Evolutionary conservation across 805 yeast species (phyloP).

Genomic region (Ogataea angusta): DNA sequence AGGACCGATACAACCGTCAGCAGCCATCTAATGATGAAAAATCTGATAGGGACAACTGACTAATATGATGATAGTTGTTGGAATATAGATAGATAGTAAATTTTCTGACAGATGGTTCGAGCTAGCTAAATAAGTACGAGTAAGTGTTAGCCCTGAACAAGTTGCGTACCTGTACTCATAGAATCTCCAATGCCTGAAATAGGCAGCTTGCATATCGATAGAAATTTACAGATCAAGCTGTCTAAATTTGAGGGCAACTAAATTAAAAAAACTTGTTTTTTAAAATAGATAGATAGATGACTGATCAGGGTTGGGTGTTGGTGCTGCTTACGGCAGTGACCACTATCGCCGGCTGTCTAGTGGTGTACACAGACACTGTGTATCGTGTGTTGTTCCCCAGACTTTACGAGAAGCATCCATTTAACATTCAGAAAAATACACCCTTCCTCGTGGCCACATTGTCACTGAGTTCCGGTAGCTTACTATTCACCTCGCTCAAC

Average conservation of each 20-base stretch:
- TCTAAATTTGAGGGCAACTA: background rate
- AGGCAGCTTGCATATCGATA: background rate
- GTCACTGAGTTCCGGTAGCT: slow-evolving; percentile 77
- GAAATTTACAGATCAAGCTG: background rate
- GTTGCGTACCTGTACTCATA: background rate
- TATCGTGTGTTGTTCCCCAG: slow-evolving; percentile 44
- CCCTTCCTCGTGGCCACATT: slow-evolving; percentile 70
- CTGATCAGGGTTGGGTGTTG: slow-evolving; percentile 59
- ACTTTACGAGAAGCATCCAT: slow-evolving; percentile 39
- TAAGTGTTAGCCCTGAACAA: background rate
- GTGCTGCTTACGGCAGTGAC: slow-evolving; percentile 64
- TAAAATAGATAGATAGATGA: slow-evolving; percentile 16
- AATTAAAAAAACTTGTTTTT: background rate
- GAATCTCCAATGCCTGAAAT: background rate
- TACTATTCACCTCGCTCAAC: slow-evolving; percentile 73
- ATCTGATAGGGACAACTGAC: slow-evolving; percentile 14
- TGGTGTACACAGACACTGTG: slow-evolving; percentile 59
- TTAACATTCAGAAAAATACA: slow-evolving; percentile 57
- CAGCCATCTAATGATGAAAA: slow-evolving; percentile 11
- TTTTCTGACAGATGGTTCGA: slow-evolving; percentile 7
- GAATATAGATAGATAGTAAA: slow-evolving; percentile 12
- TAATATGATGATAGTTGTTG: slow-evolving; percentile 11
- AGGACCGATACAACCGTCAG: background rate
- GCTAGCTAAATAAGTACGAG: background rate
- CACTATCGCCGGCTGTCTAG: slow-evolving; percentile 67